phyloP scores from a whole-genome alignment of 257 asterid genomes.

The Catharanthus roseus region DNA sequence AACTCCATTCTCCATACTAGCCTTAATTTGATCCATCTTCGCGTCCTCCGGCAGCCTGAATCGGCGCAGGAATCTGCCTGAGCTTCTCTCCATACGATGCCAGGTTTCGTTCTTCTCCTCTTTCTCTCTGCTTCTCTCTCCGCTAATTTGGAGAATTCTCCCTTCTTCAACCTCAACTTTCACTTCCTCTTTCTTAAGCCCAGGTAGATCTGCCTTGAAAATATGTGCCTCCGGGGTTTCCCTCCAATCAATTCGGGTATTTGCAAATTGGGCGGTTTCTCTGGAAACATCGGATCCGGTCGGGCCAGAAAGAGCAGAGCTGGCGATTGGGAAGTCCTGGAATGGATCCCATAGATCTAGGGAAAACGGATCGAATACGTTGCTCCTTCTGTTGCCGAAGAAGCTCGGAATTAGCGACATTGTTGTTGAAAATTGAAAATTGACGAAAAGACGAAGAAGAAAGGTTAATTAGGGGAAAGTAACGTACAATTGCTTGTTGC shows the following conservation, averaged over 20 bases:
- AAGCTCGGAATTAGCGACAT: slow-evolving; percentile 17
- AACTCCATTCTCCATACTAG: slow-evolving; percentile 11
- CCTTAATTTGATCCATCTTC: neutral
- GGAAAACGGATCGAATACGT: slow-evolving; percentile 15
- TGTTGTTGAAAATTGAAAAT: neutral
- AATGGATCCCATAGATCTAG: slow-evolving; percentile 15
- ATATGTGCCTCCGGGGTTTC: slow-evolving; percentile 19
- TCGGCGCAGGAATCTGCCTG: slow-evolving; percentile 3
- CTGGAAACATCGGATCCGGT: neutral
- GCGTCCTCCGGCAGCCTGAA: slow-evolving; percentile 14
- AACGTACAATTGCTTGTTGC: neutral
- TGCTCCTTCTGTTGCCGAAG: slow-evolving; percentile 11
- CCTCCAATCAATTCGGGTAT: slow-evolving; percentile 15
- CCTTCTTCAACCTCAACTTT: slow-evolving; percentile 16
- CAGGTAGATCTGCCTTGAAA: slow-evolving; percentile 18
- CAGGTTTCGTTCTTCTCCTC: slow-evolving; percentile 19
- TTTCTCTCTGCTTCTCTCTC: slow-evolving; percentile 13
- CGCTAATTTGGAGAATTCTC: slow-evolving; percentile 11
- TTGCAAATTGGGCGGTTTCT: neutral
- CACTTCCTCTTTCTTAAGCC: slow-evolving; percentile 17
- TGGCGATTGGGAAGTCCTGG: neutral
- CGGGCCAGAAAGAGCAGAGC: neutral
- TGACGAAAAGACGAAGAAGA: neutral
- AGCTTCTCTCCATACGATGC: slow-evolving; percentile 12
- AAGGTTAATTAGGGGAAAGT: neutral